These are phyloP conservation scores for Hymenoscyphus infarciens DNA, from an alignment of 2,329 filamentous ascomycete species.

Conservation along the genomic window DNA sequence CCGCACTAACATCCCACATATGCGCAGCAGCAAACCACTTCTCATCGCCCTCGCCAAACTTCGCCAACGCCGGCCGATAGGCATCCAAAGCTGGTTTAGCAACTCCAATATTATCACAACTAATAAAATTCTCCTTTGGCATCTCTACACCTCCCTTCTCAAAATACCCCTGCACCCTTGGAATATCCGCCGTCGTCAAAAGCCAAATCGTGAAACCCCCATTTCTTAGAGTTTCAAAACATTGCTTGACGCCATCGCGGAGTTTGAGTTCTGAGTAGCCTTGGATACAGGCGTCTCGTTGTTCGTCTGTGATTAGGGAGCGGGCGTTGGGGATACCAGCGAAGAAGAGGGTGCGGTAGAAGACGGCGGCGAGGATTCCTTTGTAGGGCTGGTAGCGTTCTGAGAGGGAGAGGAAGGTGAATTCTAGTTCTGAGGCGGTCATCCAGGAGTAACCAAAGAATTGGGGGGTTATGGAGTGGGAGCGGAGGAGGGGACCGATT, in stretches of 20 bases:
- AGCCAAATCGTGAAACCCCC: constrained; percentile 51
- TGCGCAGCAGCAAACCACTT: constrained; percentile 58
- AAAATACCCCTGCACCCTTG: constrained; percentile 51
- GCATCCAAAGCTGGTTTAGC: constrained; percentile 48
- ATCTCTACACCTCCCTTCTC: constrained; percentile 46
- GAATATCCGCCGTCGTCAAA: constrained; percentile 49
- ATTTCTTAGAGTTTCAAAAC: constrained; percentile 41
- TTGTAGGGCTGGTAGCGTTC: constrained; percentile 43
- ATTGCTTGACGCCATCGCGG: constrained; percentile 41
- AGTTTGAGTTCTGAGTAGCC: constrained; percentile 39
- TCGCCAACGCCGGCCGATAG: constrained; percentile 44
- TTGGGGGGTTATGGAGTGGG: constrained; percentile 40
- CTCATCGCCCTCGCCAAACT: constrained; percentile 37
- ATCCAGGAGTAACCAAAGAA: constrained; percentile 47
- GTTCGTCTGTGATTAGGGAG: constrained; percentile 41
- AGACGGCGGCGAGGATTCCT: constrained; percentile 42
- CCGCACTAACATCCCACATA: constrained; percentile 56
- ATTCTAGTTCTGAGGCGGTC: constrained; percentile 46
- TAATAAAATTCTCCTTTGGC: constrained; percentile 48
- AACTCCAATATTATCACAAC: constrained; percentile 46
- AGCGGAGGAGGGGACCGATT: constrained; percentile 41
- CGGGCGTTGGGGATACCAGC: constrained; percentile 43
- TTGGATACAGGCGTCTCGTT: constrained; percentile 40
- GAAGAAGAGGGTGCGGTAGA: constrained; percentile 47
- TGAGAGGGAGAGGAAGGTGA: constrained; percentile 46